Evolutionary conservation across 495 filamentous ascomycete species (phyloP).

Genomic region (Penicillium egyptiacum): DNA sequence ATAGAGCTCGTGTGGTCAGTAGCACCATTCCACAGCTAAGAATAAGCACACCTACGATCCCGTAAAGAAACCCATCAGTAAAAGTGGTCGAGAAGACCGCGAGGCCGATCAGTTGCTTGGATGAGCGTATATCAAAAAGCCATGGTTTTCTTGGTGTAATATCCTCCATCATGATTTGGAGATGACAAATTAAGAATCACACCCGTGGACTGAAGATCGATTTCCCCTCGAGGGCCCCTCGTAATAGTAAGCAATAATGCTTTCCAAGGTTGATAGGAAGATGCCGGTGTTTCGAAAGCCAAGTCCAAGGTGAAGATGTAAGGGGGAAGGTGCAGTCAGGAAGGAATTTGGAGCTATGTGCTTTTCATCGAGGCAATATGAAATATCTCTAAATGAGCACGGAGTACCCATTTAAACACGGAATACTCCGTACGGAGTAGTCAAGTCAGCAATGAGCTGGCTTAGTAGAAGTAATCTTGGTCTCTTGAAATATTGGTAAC

Average conservation of each 20-base stretch:
- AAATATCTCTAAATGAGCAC: neutral
- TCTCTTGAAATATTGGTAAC: neutral
- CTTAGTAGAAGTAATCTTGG: neutral
- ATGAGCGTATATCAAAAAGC: conserved; percentile 8
- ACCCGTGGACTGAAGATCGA: neutral
- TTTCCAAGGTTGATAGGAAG: neutral
- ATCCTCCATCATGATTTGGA: neutral
- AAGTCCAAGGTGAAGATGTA: neutral
- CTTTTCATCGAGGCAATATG: neutral
- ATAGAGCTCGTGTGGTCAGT: neutral
- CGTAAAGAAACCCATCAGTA: conserved; percentile 13
- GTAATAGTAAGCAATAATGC: neutral
- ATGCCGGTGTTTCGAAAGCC: neutral
- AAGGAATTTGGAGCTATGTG: neutral
- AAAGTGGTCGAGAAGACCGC: conserved; percentile 8
- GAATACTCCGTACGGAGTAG: no score
- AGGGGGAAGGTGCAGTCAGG: conserved; percentile 3
- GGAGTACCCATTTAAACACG: no score
- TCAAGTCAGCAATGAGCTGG: no score
- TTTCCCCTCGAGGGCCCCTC: neutral
- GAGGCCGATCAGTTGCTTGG: conserved; percentile 4
- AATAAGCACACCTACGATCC: neutral
- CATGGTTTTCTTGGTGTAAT: neutral
- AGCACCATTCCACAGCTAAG: neutral
- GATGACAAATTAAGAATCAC: neutral